Conservation (phyloP, 768 basidiomycete species). For the Amanita rimosa region DNA sequence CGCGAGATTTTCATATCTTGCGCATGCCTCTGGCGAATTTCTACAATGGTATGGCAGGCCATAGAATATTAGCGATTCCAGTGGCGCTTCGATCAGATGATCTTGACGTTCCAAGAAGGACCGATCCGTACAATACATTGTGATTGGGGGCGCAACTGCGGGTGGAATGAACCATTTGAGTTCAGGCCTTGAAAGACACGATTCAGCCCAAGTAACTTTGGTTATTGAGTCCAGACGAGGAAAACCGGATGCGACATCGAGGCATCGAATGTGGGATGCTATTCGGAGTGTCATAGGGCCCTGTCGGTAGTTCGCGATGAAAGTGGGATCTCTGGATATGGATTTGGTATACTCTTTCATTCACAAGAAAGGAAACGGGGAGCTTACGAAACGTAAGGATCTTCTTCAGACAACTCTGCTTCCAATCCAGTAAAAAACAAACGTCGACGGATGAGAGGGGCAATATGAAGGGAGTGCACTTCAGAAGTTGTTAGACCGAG, state of each 20-base stretch:
- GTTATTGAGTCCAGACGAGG: constrained; percentile 56
- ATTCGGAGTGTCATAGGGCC: not conserved
- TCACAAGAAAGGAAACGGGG: not conserved
- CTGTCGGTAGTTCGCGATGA: constrained; percentile 25
- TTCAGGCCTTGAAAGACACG: constrained; percentile 69
- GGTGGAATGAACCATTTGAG: constrained; percentile 83
- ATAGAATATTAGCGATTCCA: constrained; percentile 69
- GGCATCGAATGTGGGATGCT: constrained; percentile 1
- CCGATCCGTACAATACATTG: constrained; percentile 61
- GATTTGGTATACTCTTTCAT: not conserved
- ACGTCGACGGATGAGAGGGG: constrained; percentile 48
- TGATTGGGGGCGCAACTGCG: constrained; percentile 76
- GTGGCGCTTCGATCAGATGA: constrained; percentile 50
- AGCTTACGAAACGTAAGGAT: constrained; percentile 33
- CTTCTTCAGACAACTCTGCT: constrained; percentile 23
- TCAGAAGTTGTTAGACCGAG: constrained; percentile 54
- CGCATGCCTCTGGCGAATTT: constrained; percentile 44
- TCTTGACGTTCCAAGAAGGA: constrained; percentile 67
- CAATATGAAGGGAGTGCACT: constrained; percentile 46
- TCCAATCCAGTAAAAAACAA: constrained; percentile 39
- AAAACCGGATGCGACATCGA: constrained; percentile 28
- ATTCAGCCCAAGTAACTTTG: constrained; percentile 49
- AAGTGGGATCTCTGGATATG: constrained; percentile 37
- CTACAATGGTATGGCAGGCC: constrained; percentile 64
- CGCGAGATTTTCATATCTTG: constrained; percentile 32